Evolutionary conservation across 306 rosid genomes (phyloP), one percentile per base, ranked within the genome.

Genomic region (Cicer pinnatifidum): DNA sequence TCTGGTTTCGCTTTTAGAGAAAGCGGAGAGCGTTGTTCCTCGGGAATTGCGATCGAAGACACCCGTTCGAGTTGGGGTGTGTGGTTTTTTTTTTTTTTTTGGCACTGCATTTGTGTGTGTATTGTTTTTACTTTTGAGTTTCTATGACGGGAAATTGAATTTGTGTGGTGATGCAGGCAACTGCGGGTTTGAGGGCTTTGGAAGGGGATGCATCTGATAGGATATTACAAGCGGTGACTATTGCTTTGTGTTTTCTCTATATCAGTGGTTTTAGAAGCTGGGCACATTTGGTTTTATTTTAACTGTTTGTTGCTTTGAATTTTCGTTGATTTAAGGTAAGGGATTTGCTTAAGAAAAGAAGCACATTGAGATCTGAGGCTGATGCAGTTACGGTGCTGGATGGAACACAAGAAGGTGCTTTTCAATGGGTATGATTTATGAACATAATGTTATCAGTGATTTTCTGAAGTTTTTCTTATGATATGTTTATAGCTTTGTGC

Each of bases 321-420:
- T 74, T 71, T 71, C 38, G 1, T 62, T 23, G 53, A 70, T 80
- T 73, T 52, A 82, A 93, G 98, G 98, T 95, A 51, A 80, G 91
- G 86, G 92, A 95, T 80, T 87, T 95, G 77, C 86, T 94, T 66
- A 85, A 79, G 80, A 76, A 86, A 0, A 87, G 73, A 66, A 88
- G 93, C 85, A 20, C 73, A 61, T 83, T 95, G 69, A 91, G 47
- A 81, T 82, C 83, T 23, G 85, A 81, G 35, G 2, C 85, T 19
- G 82, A 84, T 74, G 89, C 89, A 3, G 99, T 95, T 44, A 72
- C 93, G 1, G 99, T 95, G 38, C 80, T 95, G 54, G 99, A 95
- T 86, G 99, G 99, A 81, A 87, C 86, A 75, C 93, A 95, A 83
- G 99, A 95, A 84, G 99, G 99, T 59, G 92, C 97, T 68, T 95